Evolutionary conservation across 768 basidiomycete species (phyloP).

Genomic region (Kwoniella newhampshirensis): DNA sequence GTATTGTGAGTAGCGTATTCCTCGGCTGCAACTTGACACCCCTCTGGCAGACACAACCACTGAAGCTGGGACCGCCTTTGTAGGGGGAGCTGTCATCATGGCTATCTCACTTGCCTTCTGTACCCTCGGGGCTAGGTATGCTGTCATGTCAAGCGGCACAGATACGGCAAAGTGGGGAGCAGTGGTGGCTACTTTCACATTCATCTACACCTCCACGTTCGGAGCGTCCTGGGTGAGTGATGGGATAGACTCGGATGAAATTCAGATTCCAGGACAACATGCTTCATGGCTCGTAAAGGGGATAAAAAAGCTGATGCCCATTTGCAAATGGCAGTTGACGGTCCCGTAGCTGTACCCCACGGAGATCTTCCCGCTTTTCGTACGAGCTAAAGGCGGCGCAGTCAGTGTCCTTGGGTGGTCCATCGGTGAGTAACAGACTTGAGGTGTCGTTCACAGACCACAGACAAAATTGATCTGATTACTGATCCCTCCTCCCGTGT

Average conservation of each 20-base stretch:
- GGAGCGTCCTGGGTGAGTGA: slow-evolving; percentile 29
- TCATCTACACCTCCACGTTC: slow-evolving; percentile 31
- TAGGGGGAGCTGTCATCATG: slow-evolving; percentile 24
- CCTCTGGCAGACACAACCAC: too few relatives aligned
- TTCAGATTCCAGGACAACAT: too few relatives aligned
- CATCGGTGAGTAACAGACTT: slow-evolving; percentile 6
- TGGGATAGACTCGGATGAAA: too few relatives aligned
- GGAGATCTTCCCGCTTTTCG: slow-evolving; percentile 29
- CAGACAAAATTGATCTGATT: not conserved
- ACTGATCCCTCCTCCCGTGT: too few relatives aligned
- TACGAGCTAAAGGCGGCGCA: slow-evolving; percentile 30
- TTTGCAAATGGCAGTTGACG: slow-evolving; percentile 9
- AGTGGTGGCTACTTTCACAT: slow-evolving; percentile 20
- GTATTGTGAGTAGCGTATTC: slow-evolving; percentile 18
- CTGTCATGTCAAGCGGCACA: not conserved
- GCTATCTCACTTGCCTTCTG: slow-evolving; percentile 19
- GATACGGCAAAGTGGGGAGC: slow-evolving; percentile 17
- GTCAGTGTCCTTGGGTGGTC: slow-evolving; percentile 25
- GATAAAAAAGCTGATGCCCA: not conserved
- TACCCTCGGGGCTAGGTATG: slow-evolving; percentile 19
- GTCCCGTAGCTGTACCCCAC: slow-evolving; percentile 34
- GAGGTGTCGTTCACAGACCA: not conserved
- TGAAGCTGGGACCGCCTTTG: too few relatives aligned
- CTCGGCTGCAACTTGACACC: too few relatives aligned
- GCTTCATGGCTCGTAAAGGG: not conserved